Evolutionary conservation across 2,329 filamentous ascomycete genomes (phyloP).

Genomic region (Leptosphaerulina australis): DNA sequence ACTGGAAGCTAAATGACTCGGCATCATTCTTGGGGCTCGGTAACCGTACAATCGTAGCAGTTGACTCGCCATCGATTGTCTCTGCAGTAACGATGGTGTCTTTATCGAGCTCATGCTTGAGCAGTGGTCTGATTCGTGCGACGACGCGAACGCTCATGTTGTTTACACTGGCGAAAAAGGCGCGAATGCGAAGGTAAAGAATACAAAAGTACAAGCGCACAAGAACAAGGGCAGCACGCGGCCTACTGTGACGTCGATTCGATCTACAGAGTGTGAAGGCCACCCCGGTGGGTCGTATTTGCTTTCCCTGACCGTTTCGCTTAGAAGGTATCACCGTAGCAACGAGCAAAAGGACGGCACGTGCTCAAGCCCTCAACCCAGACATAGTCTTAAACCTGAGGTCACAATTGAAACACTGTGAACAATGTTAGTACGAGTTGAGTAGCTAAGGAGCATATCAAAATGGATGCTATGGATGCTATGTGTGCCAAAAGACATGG

Average conservation of each 20-base stretch:
- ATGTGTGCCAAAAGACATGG: no score
- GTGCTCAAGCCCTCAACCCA: conserved; percentile 15
- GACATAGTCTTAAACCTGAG: not conserved
- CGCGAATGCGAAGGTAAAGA: conserved; percentile 19
- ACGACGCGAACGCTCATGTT: conserved; percentile 77
- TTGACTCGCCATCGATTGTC: conserved; percentile 48
- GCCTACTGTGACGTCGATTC: conserved; percentile 40
- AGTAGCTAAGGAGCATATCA: not conserved
- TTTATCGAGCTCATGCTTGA: conserved; percentile 82
- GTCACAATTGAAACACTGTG: not conserved
- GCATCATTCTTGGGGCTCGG: conserved; percentile 91
- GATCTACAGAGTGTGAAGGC: conserved; percentile 18
- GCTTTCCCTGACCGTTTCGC: conserved; percentile 17
- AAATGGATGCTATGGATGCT: not conserved
- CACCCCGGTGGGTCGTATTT: conserved; percentile 19
- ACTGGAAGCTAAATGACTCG: conserved; percentile 92
- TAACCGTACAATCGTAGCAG: conserved; percentile 76
- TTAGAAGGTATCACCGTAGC: conserved; percentile 3
- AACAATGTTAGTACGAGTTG: no score
- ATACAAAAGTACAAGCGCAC: conserved; percentile 33
- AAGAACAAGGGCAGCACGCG: conserved; percentile 41
- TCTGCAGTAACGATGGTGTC: conserved; percentile 80
- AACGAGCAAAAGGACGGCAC: conserved; percentile 21
- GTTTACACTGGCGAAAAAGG: conserved; percentile 19
- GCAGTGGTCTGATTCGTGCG: conserved; percentile 84